Evolutionary conservation across 2,329 filamentous ascomycete genomes (phyloP).

Genomic region (Aotearoamyces nothofagi): DNA sequence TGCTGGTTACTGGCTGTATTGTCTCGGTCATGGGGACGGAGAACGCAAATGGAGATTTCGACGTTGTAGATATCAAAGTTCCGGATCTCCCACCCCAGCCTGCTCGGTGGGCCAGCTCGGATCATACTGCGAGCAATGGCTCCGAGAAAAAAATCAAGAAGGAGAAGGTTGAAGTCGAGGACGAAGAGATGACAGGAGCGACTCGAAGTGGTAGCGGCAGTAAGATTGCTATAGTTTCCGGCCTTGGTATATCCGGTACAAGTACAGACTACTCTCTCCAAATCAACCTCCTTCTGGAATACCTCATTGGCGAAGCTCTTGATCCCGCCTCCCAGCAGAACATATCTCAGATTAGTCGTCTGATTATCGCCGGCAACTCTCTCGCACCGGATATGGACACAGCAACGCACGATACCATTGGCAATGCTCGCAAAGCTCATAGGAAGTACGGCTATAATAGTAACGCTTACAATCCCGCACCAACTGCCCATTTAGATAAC

Average conservation of each 20-base stretch:
- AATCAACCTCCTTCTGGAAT: conserved; percentile 70
- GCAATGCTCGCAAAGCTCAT: conserved; percentile 22
- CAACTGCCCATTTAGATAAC: conserved; percentile 68
- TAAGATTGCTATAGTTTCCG: conserved; percentile 75
- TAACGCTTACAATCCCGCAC: conserved; percentile 71
- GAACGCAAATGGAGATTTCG: conserved; percentile 80
- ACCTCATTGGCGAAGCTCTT: conserved; percentile 68
- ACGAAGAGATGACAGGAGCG: conserved; percentile 41
- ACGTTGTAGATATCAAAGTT: conserved; percentile 79
- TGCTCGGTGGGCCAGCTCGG: conserved; percentile 58
- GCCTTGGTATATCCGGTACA: conserved; percentile 66
- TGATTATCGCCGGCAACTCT: conserved; percentile 88
- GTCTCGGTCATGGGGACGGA: conserved; percentile 92
- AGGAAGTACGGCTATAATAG: conserved; percentile 96
- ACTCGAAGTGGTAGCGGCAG: conserved; percentile 22
- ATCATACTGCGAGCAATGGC: conserved; percentile 22
- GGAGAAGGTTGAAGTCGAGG: conserved; percentile 28
- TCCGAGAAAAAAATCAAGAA: conserved; percentile 22
- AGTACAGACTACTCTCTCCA: conserved; percentile 58
- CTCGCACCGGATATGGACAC: conserved; percentile 28
- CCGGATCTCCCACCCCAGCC: conserved; percentile 77
- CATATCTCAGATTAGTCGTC: conserved; percentile 56
- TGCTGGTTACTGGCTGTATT: conserved; percentile 85
- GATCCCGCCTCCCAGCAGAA: conserved; percentile 41
- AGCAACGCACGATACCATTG: conserved; percentile 14